Base-by-base conservation (phyloP, 2,329 filamentous ascomycete species). In the Scedosporium boydii region DNA sequence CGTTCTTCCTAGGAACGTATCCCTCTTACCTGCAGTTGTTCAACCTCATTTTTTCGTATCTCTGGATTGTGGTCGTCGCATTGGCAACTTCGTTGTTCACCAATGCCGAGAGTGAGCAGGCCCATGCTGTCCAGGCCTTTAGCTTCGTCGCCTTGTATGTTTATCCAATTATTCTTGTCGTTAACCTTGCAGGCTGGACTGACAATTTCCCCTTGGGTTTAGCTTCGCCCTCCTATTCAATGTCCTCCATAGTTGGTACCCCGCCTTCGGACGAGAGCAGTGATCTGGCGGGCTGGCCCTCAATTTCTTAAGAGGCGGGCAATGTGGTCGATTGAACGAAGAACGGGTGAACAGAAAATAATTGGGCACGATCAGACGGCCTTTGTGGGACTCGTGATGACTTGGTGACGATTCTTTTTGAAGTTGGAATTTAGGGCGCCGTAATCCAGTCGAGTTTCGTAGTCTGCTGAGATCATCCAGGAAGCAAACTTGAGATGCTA, bases 41-140 rank as follows among this genome's bases (percentile, higher is more conserved):
- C 68, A 73, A 74, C 67, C 66, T 73, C 61, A 69, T 74, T 59
- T 74, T 74, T 65, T 72, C 71, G 21, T 73, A 73, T 64, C 70
- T 74, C 10, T 74, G 72, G 72, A 65, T 74, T 10, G 72, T 72
- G 53, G 67, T 65, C 3, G 71, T 74, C 34, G 70, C 68, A 7
- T 73, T 73, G 55, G 67, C 70, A 10, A 71, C 71, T 23, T 63
- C 65, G 55, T 67, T 69, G 41, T 73, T 67, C 66, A 71, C 66
- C 51, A 59, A 66, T 63, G 65, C 68, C 42, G 62, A 65, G 29
- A 65, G 65, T 60, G 44, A 58, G 6, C 65, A 70, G 6, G 60
- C 63, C 6, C 67, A 71, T n/a, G 68, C 70, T 2, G 68, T 69
- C 51, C 71, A 72, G 63, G 70, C 72, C 12, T 74, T 74, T 55